These are phyloP conservation scores for Coprinellus micaceus DNA, from an alignment of 768 basidiomycete genomes.

Conservation along the genomic window DNA sequence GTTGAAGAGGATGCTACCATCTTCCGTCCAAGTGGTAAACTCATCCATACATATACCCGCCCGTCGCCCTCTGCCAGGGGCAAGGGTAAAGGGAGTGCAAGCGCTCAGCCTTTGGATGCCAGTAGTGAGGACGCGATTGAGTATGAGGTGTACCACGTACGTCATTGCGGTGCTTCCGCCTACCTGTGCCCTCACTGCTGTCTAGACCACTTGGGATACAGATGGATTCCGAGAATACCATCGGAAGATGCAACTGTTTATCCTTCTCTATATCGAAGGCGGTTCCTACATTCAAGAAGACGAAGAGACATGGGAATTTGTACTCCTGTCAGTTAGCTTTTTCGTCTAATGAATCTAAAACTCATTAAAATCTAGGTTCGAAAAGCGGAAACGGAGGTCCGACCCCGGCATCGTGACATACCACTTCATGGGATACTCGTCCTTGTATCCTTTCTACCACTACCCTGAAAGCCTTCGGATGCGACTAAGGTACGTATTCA, in stretches of 20 bases:
- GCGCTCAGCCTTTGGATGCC: slow-evolving; percentile 36
- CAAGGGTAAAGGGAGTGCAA: slow-evolving; percentile 54
- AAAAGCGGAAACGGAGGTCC: slow-evolving; percentile 67
- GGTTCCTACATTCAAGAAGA: slow-evolving; percentile 94
- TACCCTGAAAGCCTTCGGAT: slow-evolving; percentile 89
- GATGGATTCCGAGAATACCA: slow-evolving; percentile 91
- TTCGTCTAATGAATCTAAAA: not conserved
- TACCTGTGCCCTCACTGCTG: not conserved
- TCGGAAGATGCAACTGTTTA: slow-evolving; percentile 89
- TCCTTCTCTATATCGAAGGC: slow-evolving; percentile 91
- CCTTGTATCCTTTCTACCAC: slow-evolving; percentile 92
- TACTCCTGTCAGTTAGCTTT: slow-evolving; percentile 60
- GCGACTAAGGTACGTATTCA: slow-evolving; percentile 68
- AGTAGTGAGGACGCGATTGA: slow-evolving; percentile 61
- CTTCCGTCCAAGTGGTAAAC: slow-evolving; percentile 75
- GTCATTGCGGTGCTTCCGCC: slow-evolving; percentile 22
- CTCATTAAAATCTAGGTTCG: slow-evolving; percentile 52
- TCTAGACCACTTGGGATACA: slow-evolving; percentile 77
- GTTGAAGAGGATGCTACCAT: slow-evolving; percentile 74
- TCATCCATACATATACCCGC: slow-evolving; percentile 76
- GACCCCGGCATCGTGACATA: slow-evolving; percentile 56
- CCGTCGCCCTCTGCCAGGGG: slow-evolving; percentile 38
- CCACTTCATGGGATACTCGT: slow-evolving; percentile 93
- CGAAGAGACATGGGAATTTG: slow-evolving; percentile 93
- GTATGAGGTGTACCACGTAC: slow-evolving; percentile 89